Percentiles rank a stretch among this genome's conserved stretches.
Evolutionary conservation across 108 stramenopile genomes (phyloP).

Genomic region (Pseudonitzschia multiseries): DNA sequence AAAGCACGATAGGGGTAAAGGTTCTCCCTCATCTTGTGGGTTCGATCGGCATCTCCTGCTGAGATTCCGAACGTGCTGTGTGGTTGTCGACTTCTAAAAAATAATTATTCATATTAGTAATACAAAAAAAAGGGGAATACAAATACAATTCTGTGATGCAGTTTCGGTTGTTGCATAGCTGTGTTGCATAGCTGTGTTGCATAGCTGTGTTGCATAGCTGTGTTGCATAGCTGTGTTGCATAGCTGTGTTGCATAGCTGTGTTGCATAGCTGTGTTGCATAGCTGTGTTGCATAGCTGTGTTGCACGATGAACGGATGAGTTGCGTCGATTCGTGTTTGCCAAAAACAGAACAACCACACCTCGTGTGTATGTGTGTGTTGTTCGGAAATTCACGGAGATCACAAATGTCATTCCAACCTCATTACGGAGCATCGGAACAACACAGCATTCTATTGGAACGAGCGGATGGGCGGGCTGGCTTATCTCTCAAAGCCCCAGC

Average conservation of each 20-base stretch:
- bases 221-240: background rate
- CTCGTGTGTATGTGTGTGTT: background rate
- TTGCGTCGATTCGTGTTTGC: slow-evolving; percentile 3
- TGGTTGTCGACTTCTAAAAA: too few species aligned
- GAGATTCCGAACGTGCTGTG: too few species aligned
- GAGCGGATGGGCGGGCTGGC: too few species aligned
- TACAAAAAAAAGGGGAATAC: too few species aligned
- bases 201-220: background rate
- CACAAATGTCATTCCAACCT: slow-evolving; percentile 15
- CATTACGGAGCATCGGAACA: background rate
- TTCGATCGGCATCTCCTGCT: too few species aligned
- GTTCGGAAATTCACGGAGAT: background rate
- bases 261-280: background rate
- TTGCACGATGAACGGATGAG: background rate
- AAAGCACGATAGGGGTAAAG: too few species aligned
- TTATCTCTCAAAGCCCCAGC: slow-evolving; percentile 1
- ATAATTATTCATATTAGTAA: too few species aligned
- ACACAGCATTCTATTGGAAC: background rate
- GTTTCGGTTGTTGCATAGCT: background rate
- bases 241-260: background rate
- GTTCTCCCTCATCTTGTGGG: too few species aligned
- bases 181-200: background rate
- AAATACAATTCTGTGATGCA: too few species aligned
- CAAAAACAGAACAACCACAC: background rate
- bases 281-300: background rate